Conservation (phyloP, 2,329 filamentous ascomycete species). For the Hortaea werneckii region DNA sequence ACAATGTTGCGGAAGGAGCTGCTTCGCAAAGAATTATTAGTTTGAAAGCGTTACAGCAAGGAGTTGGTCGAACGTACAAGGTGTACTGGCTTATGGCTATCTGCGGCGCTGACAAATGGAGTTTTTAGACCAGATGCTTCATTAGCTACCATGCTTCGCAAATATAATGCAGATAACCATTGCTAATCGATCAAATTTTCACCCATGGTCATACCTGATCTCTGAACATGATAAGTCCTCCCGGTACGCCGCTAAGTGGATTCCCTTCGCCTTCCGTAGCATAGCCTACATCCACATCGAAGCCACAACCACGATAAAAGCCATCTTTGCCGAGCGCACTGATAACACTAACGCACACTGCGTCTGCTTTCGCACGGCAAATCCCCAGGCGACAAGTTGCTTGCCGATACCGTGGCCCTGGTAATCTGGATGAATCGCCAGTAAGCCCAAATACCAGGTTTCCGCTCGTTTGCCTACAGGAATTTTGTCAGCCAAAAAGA, state of each 20-base stretch:
- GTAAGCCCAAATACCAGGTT: conserved; percentile 16
- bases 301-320: conserved; percentile 19
- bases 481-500: neutral
- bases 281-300: conserved; percentile 12
- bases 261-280: conserved; percentile 8
- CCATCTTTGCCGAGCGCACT: conserved; percentile 15
- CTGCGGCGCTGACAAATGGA: too few relatives aligned
- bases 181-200: too few relatives aligned
- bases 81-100: too few relatives aligned
- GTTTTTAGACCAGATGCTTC: too few relatives aligned
- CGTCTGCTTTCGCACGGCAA: conserved; percentile 33
- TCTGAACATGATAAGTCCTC: neutral
- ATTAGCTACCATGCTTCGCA: too few relatives aligned
- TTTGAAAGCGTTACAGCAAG: too few relatives aligned
- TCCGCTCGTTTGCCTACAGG: conserved; percentile 14
- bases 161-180: too few relatives aligned
- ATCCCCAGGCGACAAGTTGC: conserved; percentile 18
- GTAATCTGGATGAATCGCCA: conserved; percentile 15
- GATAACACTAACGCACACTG: conserved; percentile 37
- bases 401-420: conserved; percentile 16
- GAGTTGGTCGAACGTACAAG: too few relatives aligned
- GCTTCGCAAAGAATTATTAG: too few relatives aligned
- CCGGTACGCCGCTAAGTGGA: neutral
- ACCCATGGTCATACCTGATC: neutral
- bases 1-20: too few relatives aligned